Percentiles rank a stretch among this genome's conserved stretches.
Conservation (phyloP, 208 protist species). For the Endotrypanum monterogeii region DNA sequence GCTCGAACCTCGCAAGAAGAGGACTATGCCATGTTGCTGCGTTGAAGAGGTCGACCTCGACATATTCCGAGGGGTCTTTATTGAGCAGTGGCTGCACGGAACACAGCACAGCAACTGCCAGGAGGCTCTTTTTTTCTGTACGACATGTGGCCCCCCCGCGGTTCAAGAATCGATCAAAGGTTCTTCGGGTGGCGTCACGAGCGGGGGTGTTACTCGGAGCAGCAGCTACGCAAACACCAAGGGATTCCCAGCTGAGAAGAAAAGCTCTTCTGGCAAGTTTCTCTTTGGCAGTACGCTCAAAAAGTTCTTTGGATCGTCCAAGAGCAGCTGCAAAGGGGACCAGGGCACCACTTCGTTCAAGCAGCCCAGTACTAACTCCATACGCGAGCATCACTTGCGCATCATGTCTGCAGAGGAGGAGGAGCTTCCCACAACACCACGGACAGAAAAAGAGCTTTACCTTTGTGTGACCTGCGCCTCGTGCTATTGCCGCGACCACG, state of each 20-base stretch:
- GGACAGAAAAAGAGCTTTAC: constrained; percentile 60
- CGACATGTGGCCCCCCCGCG: constrained; percentile 33
- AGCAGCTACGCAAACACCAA: not conserved
- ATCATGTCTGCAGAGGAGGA: constrained; percentile 42
- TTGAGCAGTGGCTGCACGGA: constrained; percentile 47
- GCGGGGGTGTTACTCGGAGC: not conserved
- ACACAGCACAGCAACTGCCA: constrained; percentile 25
- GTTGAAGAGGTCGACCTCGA: constrained; percentile 42
- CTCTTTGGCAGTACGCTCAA: constrained; percentile 21
- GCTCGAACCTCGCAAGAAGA: constrained; percentile 38
- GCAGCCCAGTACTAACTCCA: not conserved
- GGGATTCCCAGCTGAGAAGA: constrained; percentile 19
- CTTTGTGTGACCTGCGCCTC: constrained; percentile 68
- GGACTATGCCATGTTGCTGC: constrained; percentile 39
- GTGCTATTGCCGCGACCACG: constrained; percentile 75
- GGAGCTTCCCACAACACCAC: constrained; percentile 50
- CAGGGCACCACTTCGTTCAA: constrained; percentile 6
- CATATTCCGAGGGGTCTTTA: constrained; percentile 51
- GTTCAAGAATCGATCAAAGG: constrained; percentile 35
- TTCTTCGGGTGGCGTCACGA: not conserved
- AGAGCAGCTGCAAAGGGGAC: constrained; percentile 26
- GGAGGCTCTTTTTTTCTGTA: constrained; percentile 52
- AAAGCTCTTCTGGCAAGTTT: constrained; percentile 18
- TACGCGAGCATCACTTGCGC: constrained; percentile 19
- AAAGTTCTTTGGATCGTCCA: constrained; percentile 30